Percentiles rank a stretch among this genome's conserved stretches.
phyloP scores from a whole-genome alignment of 371 early-diverging fungal species.

The Mucor velutinosus region DNA sequence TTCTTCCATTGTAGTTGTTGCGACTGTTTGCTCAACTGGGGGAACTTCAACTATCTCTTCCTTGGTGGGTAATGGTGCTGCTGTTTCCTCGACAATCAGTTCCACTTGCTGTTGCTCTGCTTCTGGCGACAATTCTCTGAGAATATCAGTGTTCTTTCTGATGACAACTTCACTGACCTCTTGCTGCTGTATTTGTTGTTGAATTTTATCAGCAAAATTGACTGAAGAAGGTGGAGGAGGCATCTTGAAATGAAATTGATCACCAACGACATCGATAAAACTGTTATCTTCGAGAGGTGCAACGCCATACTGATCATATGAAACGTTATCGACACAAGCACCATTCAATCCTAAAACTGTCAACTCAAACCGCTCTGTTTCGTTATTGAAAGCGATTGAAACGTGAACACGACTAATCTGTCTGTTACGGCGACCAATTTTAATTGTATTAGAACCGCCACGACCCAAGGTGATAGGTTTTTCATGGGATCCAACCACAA shows the following conservation, averaged over 20 bases:
- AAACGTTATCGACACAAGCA: conserved; percentile 37
- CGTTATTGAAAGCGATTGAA: conserved; percentile 47
- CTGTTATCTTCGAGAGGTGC: conserved; percentile 34
- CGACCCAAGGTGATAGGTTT: conserved; percentile 56
- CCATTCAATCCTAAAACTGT: conserved; percentile 62
- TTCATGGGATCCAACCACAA: conserved; percentile 46
- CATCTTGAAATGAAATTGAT: conserved; percentile 25
- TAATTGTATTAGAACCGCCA: conserved; percentile 57
- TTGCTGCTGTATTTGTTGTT: neutral
- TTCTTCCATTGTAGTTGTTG: neutral
- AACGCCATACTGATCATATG: conserved; percentile 36
- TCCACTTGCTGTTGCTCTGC: conserved; percentile 9
- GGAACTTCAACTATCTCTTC: neutral
- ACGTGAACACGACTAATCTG: conserved; percentile 63
- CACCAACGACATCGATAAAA: conserved; percentile 46
- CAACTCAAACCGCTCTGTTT: conserved; percentile 42
- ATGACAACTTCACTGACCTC: neutral
- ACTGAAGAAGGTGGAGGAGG: conserved; percentile 19
- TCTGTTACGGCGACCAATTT: conserved; percentile 61
- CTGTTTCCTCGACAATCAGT: neutral
- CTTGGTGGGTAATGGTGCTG: neutral
- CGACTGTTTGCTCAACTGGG: neutral
- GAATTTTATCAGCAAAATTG: neutral
- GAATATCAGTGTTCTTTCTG: conserved; percentile 4
- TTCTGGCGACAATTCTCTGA: conserved; percentile 18